phyloP scores from a whole-genome alignment of 1,284 basidiomycete genomes.

The Apiotrichum gamsii region DNA sequence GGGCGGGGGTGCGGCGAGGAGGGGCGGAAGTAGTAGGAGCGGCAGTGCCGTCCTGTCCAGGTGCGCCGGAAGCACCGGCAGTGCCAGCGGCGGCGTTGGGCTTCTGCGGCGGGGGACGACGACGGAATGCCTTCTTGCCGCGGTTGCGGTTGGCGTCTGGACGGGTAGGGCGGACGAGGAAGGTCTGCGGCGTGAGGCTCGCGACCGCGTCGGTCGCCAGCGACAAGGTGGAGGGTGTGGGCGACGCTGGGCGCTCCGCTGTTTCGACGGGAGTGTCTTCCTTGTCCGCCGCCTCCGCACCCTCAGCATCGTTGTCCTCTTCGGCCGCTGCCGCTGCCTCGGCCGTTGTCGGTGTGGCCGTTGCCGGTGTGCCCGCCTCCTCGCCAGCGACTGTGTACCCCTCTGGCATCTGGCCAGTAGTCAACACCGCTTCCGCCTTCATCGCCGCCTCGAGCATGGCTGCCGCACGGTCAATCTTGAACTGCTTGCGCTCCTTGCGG shows the following conservation, averaged over 20 bases:
- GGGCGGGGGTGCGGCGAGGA: neutral
- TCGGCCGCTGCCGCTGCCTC: slow-evolving; percentile 5
- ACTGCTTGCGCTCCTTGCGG: slow-evolving; percentile 74
- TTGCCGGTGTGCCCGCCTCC: too few relatives aligned
- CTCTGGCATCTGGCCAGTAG: slow-evolving; percentile 19
- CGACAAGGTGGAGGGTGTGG: slow-evolving; percentile 7
- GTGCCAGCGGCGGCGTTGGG: neutral
- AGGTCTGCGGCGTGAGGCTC: slow-evolving; percentile 43
- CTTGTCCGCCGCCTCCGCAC: neutral
- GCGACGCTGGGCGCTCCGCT: slow-evolving; percentile 6
- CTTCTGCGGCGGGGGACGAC: slow-evolving; percentile 27
- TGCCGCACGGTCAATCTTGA: slow-evolving; percentile 71
- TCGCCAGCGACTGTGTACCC: slow-evolving; percentile 1
- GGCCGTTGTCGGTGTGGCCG: too few relatives aligned
- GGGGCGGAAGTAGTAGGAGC: neutral
- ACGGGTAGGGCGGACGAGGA: slow-evolving; percentile 43
- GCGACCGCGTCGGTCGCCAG: slow-evolving; percentile 6
- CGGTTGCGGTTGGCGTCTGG: slow-evolving; percentile 43
- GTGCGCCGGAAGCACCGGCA: neutral
- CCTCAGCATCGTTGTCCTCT: neutral
- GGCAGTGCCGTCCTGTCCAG: neutral
- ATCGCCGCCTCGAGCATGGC: slow-evolving; percentile 46
- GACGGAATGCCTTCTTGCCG: slow-evolving; percentile 36
- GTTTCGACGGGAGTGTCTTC: too few relatives aligned
- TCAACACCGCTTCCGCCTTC: slow-evolving; percentile 45